These are phyloP conservation scores for Colletotrichum siamense DNA, from an alignment of 2,329 filamentous ascomycete genomes.

Conservation along the genomic window DNA sequence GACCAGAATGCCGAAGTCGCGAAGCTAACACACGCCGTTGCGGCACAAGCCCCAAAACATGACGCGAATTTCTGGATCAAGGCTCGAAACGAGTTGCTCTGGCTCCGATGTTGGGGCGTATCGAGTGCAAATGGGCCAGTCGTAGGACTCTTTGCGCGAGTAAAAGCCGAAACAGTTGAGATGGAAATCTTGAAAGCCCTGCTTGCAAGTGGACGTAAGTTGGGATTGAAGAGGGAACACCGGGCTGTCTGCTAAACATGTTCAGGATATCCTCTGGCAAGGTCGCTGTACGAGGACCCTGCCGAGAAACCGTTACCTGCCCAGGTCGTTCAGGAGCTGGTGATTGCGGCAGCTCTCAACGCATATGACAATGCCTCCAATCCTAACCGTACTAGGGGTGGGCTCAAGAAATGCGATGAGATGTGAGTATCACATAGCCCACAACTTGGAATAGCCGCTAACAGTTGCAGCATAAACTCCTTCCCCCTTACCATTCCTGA, in stretches of 20 bases:
- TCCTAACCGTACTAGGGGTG: conserved; percentile 76
- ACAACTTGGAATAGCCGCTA: conserved; percentile 18
- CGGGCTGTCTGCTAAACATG: not conserved
- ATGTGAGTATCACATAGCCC: conserved; percentile 56
- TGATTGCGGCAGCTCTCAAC: conserved; percentile 68
- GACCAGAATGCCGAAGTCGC: conserved; percentile 68
- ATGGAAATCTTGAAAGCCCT: conserved; percentile 74
- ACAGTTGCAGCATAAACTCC: conserved; percentile 59
- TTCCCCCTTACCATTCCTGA: conserved; percentile 64
- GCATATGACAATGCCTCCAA: conserved; percentile 85
- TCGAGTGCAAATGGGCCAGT: conserved; percentile 47
- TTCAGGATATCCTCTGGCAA: conserved; percentile 67
- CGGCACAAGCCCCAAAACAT: conserved; percentile 54
- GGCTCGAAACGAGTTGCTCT: conserved; percentile 69
- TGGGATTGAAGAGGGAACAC: not conserved
- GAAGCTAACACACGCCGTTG: conserved; percentile 62
- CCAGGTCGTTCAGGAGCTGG: conserved; percentile 61
- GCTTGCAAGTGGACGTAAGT: conserved; percentile 65
- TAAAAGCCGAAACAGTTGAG: conserved; percentile 69
- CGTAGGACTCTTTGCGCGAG: conserved; percentile 66
- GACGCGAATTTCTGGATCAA: conserved; percentile 70
- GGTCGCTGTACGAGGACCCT: conserved; percentile 64
- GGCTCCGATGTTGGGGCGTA: conserved; percentile 76
- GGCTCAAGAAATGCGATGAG: conserved; percentile 78
- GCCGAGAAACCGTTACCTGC: conserved; percentile 53